These are phyloP conservation scores for Clohesyomyces aquaticus DNA, from an alignment of 495 filamentous ascomycete genomes.

Conservation along the genomic window DNA sequence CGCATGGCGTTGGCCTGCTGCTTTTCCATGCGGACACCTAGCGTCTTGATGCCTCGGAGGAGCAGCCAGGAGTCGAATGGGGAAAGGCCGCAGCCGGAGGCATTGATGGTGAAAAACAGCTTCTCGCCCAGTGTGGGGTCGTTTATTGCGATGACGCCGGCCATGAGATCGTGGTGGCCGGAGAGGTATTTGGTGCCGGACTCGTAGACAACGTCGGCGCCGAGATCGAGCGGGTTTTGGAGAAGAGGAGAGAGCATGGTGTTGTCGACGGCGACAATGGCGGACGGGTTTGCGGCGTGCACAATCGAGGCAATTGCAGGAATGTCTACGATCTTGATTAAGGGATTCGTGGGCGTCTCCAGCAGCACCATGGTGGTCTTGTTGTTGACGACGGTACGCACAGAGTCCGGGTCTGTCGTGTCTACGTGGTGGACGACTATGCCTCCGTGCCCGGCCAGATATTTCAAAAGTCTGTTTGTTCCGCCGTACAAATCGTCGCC, in stretches of 20 bases:
- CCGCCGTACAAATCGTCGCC: slow-evolving; percentile 97
- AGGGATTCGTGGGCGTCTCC: slow-evolving; percentile 94
- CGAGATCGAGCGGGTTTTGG: slow-evolving; percentile 87
- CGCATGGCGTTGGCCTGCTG: slow-evolving; percentile 89
- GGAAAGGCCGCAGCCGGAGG: slow-evolving; percentile 88
- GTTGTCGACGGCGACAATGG: slow-evolving; percentile 92
- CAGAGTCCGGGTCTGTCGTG: slow-evolving; percentile 73
- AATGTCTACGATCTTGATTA: slow-evolving; percentile 98
- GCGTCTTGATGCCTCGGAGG: slow-evolving; percentile 90
- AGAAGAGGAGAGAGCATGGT: slow-evolving; percentile 97
- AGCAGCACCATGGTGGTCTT: slow-evolving; percentile 96
- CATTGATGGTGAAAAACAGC: slow-evolving; percentile 95
- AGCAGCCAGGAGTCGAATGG: slow-evolving; percentile 96
- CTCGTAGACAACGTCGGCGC: slow-evolving; percentile 96
- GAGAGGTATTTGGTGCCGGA: slow-evolving; percentile 97
- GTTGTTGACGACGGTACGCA: slow-evolving; percentile 65
- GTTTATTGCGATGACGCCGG: slow-evolving; percentile 90
- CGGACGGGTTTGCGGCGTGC: slow-evolving; percentile 77
- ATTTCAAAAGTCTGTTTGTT: slow-evolving; percentile 91
- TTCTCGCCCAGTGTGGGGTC: slow-evolving; percentile 78
- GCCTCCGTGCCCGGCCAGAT: slow-evolving; percentile 77
- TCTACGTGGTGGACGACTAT: slow-evolving; percentile 97
- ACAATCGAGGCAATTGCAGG: slow-evolving; percentile 70
- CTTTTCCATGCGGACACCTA: slow-evolving; percentile 97
- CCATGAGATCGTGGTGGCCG: slow-evolving; percentile 98